Conservation (phyloP, 768 basidiomycete genomes). For the Coprinellus micaceus region DNA sequence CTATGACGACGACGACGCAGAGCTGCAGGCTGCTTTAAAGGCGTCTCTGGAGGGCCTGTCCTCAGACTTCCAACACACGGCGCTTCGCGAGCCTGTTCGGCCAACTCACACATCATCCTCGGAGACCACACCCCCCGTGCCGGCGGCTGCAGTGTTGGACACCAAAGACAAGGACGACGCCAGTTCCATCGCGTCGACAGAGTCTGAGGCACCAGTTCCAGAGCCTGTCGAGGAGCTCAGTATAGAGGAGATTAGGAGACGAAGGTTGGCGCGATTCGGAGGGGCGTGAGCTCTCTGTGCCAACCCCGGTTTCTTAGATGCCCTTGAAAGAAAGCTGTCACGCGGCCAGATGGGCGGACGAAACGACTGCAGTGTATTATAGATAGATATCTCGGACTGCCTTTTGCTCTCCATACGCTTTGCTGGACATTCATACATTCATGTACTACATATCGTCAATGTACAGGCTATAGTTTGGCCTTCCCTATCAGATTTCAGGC, state of each 20-base stretch:
- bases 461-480: no score
- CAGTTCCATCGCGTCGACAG: slow-evolving; percentile 36
- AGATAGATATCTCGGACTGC: no score
- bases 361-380: no score
- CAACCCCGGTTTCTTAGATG: no score
- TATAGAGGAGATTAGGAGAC: slow-evolving; percentile 65
- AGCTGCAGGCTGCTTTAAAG: slow-evolving; percentile 81
- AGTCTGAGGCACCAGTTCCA: no score
- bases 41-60: slow-evolving; percentile 74
- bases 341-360: no score
- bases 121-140: slow-evolving; percentile 1
- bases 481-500: no score
- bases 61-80: slow-evolving; percentile 42
- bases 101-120: slow-evolving; percentile 6
- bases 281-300: slow-evolving; percentile 3
- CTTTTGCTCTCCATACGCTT: no score
- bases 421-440: no score
- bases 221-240: slow-evolving; percentile 45
- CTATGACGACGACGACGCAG: slow-evolving; percentile 85
- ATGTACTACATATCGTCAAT: background rate
- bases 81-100: slow-evolving; percentile 6
- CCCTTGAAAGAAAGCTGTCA: no score
- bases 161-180: slow-evolving; percentile 30
- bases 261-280: slow-evolving; percentile 64
- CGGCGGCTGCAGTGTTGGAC: background rate